phyloP scores from a whole-genome alignment of 73 alveolate species.

The Durusdinium trenchii region DNA sequence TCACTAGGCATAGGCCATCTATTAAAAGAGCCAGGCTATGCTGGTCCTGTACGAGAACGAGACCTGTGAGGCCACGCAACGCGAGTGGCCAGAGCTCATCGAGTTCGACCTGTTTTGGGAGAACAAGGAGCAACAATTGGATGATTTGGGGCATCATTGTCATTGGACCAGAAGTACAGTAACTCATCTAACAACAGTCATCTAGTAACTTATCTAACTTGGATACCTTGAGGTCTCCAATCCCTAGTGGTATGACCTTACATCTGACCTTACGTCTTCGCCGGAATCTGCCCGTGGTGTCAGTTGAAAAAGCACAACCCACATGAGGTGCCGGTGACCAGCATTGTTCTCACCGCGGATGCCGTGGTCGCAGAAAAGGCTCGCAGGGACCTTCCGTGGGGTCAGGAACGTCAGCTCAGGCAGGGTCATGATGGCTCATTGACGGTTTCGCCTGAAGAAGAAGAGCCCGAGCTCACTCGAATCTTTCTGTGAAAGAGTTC shows the following conservation, averaged over 20 bases:
- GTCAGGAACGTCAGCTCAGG: neutral
- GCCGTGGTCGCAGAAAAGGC: constrained; percentile 78
- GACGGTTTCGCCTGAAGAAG: neutral
- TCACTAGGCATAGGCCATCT: neutral
- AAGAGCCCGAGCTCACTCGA: neutral
- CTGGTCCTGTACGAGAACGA: constrained; percentile 92
- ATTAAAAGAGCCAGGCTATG: constrained; percentile 12
- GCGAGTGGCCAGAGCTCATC: no score
- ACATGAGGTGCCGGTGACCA: constrained; percentile 34
- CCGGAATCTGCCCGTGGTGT: no score
- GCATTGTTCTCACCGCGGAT: constrained; percentile 23
- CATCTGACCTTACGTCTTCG: no score
- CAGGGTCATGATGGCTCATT: neutral
- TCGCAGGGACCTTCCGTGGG: no score
- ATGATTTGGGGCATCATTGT: no score
- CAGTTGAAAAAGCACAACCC: neutral
- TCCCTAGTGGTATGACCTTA: no score
- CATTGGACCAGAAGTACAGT: no score
- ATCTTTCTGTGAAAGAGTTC: neutral
- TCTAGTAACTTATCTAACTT: no score
- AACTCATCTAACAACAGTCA: no score
- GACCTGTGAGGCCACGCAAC: constrained; percentile 35
- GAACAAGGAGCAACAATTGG: no score
- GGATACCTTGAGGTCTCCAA: no score
- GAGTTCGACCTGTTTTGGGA: no score